Conservation (phyloP, 306 rosid species). For the Cucurbita ficifolia region DNA sequence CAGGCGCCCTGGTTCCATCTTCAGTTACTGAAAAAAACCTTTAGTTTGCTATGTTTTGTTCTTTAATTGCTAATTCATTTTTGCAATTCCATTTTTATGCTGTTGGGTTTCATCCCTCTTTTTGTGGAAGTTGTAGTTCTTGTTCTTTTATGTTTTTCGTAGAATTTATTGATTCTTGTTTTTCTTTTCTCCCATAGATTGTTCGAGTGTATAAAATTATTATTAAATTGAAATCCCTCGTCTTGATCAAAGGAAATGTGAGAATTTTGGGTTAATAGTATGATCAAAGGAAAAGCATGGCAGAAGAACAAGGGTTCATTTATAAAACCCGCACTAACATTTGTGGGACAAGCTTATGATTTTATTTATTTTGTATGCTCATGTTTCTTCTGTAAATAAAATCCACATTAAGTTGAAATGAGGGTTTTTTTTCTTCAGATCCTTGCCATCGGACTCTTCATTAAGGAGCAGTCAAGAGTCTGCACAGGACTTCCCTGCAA, state of each 20-base stretch:
- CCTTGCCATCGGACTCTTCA: conserved; percentile 41
- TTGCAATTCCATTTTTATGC: too few relatives aligned
- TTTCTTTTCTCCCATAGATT: background rate
- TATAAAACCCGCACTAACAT: background rate
- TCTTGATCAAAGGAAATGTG: too few relatives aligned
- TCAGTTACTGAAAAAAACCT: background rate
- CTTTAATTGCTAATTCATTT: too few relatives aligned
- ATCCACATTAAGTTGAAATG: conserved; percentile 1
- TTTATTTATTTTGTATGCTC: background rate
- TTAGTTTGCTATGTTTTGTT: too few relatives aligned
- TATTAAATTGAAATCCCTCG: background rate
- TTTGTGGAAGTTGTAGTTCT: background rate
- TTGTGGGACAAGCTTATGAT: background rate
- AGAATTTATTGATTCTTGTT: background rate
- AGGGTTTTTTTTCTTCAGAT: conserved; percentile 28
- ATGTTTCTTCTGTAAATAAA: background rate
- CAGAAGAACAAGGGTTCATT: background rate
- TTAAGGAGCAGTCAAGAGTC: conserved; percentile 48
- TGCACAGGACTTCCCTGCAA: conserved; percentile 41
- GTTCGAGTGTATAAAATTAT: background rate
- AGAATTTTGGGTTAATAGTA: background rate
- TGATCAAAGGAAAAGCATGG: background rate
- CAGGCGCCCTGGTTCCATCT: background rate
- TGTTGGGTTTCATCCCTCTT: background rate
- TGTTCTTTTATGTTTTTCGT: background rate